phyloP scores from a whole-genome alignment of 257 asterid species.

The Knoxia roxburghii region DNA sequence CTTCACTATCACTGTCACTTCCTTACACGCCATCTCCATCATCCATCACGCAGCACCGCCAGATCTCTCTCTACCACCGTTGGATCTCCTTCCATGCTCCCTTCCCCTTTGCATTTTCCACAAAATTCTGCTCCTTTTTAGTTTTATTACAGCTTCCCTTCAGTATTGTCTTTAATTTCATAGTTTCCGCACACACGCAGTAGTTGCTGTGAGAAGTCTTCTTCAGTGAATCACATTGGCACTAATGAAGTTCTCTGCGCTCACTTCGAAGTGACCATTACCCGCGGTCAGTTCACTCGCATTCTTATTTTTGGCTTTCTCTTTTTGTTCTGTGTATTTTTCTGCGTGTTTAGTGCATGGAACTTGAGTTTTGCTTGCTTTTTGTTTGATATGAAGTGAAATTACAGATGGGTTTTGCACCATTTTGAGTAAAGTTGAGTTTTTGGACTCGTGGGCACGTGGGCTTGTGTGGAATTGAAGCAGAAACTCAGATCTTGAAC shows the following conservation, averaged over 20 bases:
- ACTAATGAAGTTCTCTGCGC: constrained; percentile 4
- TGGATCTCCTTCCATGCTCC: constrained; percentile 20
- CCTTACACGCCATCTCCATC: neutral
- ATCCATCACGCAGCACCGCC: neutral
- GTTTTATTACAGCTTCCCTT: neutral
- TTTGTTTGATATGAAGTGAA: constrained; percentile 1
- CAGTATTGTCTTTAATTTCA: constrained; percentile 6
- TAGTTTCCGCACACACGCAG: constrained; percentile 12
- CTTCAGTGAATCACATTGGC: constrained; percentile 14
- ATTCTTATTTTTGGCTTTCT: neutral
- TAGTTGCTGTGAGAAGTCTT: constrained; percentile 11
- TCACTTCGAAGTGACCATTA: constrained; percentile 1
- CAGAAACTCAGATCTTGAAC: constrained; percentile 15
- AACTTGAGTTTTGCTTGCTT: neutral
- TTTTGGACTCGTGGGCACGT: constrained; percentile 10
- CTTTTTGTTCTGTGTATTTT: neutral
- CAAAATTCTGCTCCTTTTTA: constrained; percentile 16
- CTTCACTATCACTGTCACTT: constrained; percentile 18
- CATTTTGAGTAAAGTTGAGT: constrained; percentile 4
- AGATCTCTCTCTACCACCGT: constrained; percentile 16
- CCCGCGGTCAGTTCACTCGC: constrained; percentile 12
- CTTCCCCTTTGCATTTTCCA: constrained; percentile 12
- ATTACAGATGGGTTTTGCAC: constrained; percentile 12
- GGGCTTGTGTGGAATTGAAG: constrained; percentile 16
- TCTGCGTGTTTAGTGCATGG: constrained; percentile 3